phyloP scores from a whole-genome alignment of 768 basidiomycete species.

The Lyophyllum semitale region DNA sequence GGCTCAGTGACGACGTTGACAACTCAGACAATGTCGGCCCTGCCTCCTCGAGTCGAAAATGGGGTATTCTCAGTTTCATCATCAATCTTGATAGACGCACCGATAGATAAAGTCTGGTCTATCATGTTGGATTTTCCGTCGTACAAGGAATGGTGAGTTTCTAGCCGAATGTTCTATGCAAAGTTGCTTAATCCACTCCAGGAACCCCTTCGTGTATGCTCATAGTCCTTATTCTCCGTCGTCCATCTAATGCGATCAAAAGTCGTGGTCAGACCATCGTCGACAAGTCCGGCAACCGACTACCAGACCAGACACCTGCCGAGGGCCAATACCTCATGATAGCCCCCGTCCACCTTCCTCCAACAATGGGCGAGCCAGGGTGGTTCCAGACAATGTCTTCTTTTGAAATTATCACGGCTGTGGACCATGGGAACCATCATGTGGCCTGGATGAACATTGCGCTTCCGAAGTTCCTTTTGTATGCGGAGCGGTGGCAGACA shows the following conservation, averaged over 20 bases:
- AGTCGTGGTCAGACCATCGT: slow-evolving; percentile 55
- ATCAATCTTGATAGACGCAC: slow-evolving; percentile 60
- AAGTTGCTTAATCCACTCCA: slow-evolving; percentile 21
- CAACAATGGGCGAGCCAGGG: slow-evolving; percentile 49
- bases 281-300: slow-evolving; percentile 36
- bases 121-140: slow-evolving; percentile 60
- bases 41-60: slow-evolving; percentile 40
- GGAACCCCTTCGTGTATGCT: slow-evolving; percentile 71
- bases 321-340: slow-evolving; percentile 52
- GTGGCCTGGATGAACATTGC: slow-evolving; percentile 54
- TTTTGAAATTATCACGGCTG: slow-evolving; percentile 44
- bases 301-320: slow-evolving; percentile 49
- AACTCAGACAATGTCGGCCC: slow-evolving; percentile 5
- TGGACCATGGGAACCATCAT: slow-evolving; percentile 57
- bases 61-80: slow-evolving; percentile 51
- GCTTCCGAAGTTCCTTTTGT: slow-evolving; percentile 49
- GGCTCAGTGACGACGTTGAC: no score
- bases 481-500: slow-evolving; percentile 64
- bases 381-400: slow-evolving; percentile 39
- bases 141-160: slow-evolving; percentile 59
- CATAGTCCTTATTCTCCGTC: neutral
- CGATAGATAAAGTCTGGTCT: slow-evolving; percentile 61
- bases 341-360: slow-evolving; percentile 58
- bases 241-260: slow-evolving; percentile 1
- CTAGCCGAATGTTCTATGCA: neutral